These are phyloP conservation scores for Fusarium equiseti DNA, from an alignment of 2,329 filamentous ascomycete genomes.

Conservation along the genomic window DNA sequence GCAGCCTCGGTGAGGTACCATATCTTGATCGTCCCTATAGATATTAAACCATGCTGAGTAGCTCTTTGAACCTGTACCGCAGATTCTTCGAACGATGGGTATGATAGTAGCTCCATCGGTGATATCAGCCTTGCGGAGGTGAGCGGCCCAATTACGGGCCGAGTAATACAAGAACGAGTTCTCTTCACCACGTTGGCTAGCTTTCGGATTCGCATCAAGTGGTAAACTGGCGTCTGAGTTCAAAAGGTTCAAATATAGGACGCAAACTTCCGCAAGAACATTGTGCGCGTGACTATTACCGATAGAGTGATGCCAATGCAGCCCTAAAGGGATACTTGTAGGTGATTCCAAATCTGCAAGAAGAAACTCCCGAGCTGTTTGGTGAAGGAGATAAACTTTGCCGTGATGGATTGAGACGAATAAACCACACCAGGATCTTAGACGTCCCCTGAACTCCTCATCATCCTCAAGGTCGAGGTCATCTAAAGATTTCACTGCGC, in stretches of 20 bases:
- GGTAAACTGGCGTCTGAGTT: too few species aligned
- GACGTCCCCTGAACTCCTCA: slow-evolving; percentile 29
- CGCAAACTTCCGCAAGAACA: background rate
- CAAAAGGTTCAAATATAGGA: background rate
- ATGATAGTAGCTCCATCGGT: too few species aligned
- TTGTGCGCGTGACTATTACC: fast-evolving
- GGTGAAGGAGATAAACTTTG: slow-evolving; percentile 50
- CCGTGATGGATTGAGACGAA: slow-evolving; percentile 47
- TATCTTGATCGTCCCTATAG: too few species aligned
- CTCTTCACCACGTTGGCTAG: too few species aligned
- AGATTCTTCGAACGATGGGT: too few species aligned
- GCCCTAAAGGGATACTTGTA: background rate
- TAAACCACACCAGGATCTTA: slow-evolving; percentile 46
- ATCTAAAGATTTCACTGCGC: slow-evolving; percentile 12
- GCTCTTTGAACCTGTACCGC: too few species aligned
- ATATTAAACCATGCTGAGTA: too few species aligned
- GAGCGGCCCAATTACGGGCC: fast-evolving
- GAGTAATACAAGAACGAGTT: too few species aligned
- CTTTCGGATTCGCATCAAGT: too few species aligned
- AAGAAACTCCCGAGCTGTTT: slow-evolving; percentile 52
- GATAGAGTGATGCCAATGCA: background rate
- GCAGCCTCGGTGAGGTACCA: too few species aligned
- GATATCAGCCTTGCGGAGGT: too few species aligned
- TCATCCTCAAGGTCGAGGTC: slow-evolving; percentile 43
- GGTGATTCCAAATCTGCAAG: slow-evolving; percentile 23